Evolutionary conservation across 257 asterid species (phyloP), one percentile per base, ranked within the genome.

Genomic region (Ophiorrhiza pumila): DNA sequence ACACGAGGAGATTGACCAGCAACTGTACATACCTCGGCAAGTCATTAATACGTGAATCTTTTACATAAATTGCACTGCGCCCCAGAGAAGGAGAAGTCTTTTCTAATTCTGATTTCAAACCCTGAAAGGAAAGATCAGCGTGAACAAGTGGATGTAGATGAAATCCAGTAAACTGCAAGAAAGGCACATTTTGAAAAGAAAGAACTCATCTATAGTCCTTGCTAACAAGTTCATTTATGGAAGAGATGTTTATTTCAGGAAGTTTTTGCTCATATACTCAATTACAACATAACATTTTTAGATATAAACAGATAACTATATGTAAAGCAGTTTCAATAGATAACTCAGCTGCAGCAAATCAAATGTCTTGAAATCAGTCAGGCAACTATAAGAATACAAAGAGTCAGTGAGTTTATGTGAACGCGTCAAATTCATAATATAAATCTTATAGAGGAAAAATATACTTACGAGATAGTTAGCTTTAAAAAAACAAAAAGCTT

Each of bases 11-110:
- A 79, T 39, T 34, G 65, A 31, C 29, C 46, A 29, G 56, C 55
- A 45, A 37, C 74, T 65, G 72, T 7, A 15, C 77, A 67, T 84
- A 95, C 99, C 98, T 90, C 69, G 99, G 98, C 86, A 95, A 88
- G 80, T 84, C 94, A 85, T 87, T 90, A 77, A 95, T 92, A 75
- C 86, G 82, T 47, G 99, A 95, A 81, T 95, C 98, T 82, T 92
- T 95, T 45, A 85, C 56, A 77, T 90, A 92, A 74, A 90, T 71
- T 64, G 99, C 98, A 87, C 89, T 95, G 43, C 97, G 96, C 13
- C 99, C 99, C 73, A 95, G 80, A 74, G 99, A 78, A 83, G 98
- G 98, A 74, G 98, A 95, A 65, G 94, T 89, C 83, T 95, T 95
- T 87, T 95, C 99, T 83, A 95, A 74, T 79, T 95, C 99, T 45